A percentile compares a stretch with the other conserved stretches of the same genome.
Conservation (phyloP, 1,284 basidiomycete genomes). For the Ganoderma boninense region DNA sequence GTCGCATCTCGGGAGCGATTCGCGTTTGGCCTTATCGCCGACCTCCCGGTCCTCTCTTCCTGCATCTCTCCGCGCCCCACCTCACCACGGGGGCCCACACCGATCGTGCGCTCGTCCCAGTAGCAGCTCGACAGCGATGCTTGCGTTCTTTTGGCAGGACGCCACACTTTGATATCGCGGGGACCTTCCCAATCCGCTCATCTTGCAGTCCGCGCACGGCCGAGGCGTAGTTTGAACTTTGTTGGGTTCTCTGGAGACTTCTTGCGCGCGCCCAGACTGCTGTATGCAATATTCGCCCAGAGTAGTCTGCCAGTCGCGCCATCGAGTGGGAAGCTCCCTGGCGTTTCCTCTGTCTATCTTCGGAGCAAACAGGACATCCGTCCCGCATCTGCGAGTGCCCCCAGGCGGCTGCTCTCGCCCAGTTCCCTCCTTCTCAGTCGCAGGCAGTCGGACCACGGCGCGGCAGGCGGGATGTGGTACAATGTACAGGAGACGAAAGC, state of each 20-base stretch:
- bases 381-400: slow-evolving; percentile 10
- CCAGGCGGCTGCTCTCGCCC: not conserved
- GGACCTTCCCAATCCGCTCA: slow-evolving; percentile 22
- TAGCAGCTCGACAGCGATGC: slow-evolving; percentile 10
- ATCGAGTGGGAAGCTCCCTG: slow-evolving; percentile 18
- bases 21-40: not conserved
- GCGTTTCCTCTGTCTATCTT: slow-evolving; percentile 33
- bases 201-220: slow-evolving; percentile 14
- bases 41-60: not conserved
- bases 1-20: not conserved
- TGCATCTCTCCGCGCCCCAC: not conserved
- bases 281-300: slow-evolving; percentile 6
- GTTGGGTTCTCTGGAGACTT: not conserved
- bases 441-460: slow-evolving; percentile 6
- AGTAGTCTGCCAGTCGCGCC: slow-evolving; percentile 8
- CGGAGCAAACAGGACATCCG: slow-evolving; percentile 25
- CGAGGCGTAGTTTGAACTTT: slow-evolving; percentile 22
- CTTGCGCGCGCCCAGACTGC: not conserved
- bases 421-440: slow-evolving; percentile 6
- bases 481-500: slow-evolving; percentile 7
- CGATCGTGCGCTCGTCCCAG: slow-evolving; percentile 6
- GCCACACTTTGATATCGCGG: slow-evolving; percentile 6
- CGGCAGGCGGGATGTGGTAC: not conserved
- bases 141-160: not conserved
- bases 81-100: not conserved